Percentiles rank a stretch among this genome's conserved stretches.
These are phyloP conservation scores for Aureobasidium sp. DNA, from an alignment of 2,329 filamentous ascomycete genomes.

Conservation along the genomic window DNA sequence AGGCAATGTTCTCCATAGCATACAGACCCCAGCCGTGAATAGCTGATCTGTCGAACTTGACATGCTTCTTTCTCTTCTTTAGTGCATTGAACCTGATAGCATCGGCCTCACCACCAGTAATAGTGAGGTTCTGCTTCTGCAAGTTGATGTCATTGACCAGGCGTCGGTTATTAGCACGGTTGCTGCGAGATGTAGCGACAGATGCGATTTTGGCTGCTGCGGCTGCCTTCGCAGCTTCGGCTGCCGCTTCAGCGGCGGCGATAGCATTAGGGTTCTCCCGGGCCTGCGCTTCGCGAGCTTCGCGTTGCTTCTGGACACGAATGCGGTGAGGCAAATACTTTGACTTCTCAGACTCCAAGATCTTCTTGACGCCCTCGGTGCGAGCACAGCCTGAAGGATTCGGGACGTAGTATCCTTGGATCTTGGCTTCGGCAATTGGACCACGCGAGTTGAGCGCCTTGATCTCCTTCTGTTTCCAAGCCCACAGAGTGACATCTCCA, in stretches of 20 bases:
- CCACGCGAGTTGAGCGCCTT: constrained; percentile 60
- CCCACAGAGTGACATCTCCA: constrained; percentile 56
- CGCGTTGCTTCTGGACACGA: constrained; percentile 84
- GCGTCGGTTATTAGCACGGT: constrained; percentile 90
- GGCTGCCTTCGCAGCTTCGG: constrained; percentile 62
- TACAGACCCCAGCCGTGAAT: constrained; percentile 99
- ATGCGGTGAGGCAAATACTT: constrained; percentile 97
- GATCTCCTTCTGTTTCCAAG: constrained; percentile 65
- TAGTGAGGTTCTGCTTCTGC: constrained; percentile 69
- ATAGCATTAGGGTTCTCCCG: constrained; percentile 52
- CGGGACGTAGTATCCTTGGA: constrained; percentile 70
- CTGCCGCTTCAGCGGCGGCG: constrained; percentile 39
- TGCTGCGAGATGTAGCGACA: constrained; percentile 86
- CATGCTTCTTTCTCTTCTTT: constrained; percentile 98
- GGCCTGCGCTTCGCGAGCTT: constrained; percentile 77
- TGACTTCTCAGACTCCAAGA: constrained; percentile 93
- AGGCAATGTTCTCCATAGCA: constrained; percentile 92
- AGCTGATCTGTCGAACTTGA: constrained; percentile 93
- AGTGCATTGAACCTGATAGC: constrained; percentile 97
- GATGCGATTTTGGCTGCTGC: constrained; percentile 69
- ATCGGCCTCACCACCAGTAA: constrained; percentile 67
- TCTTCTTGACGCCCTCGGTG: constrained; percentile 91
- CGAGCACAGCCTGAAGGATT: constrained; percentile 80
- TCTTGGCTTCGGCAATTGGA: constrained; percentile 47
- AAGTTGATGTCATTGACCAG: constrained; percentile 92